phyloP scores from a whole-genome alignment of 352 stramenopile genomes.

The Globisporangium abappressorium region DNA sequence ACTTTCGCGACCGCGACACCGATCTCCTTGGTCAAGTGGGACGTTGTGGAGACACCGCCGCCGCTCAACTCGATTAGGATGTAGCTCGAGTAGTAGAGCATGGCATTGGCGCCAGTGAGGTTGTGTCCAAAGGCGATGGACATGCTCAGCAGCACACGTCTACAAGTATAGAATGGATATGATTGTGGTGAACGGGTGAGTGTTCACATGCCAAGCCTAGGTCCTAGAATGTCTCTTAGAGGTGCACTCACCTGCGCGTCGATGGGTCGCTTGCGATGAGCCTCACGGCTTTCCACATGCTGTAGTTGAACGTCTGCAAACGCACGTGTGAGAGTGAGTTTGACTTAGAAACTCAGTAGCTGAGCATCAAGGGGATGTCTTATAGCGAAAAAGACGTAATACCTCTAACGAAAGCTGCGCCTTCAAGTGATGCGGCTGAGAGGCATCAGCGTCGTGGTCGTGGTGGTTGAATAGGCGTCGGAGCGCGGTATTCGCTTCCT shows the following conservation, averaged over 20 bases:
- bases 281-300: conserved; percentile 31
- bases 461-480: conserved; percentile 22
- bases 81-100: conserved; percentile 84
- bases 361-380: background rate
- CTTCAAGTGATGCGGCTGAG: conserved; percentile 18
- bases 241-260: conserved; percentile 31
- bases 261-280: conserved; percentile 34
- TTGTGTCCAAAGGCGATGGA: conserved; percentile 61
- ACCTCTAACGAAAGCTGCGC: conserved; percentile 20
- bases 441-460: background rate
- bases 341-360: too few species aligned
- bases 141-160: conserved; percentile 55
- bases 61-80: conserved; percentile 47
- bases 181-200: background rate
- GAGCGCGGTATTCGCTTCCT: conserved; percentile 41
- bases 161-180: conserved; percentile 2
- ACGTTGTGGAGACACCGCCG: conserved; percentile 8
- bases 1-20: conserved; percentile 66
- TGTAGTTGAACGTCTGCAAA: conserved; percentile 31
- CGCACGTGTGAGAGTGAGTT: background rate
- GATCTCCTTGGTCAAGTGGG: conserved; percentile 48
- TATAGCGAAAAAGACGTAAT: background rate
- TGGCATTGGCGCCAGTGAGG: conserved; percentile 63
- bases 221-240: background rate
- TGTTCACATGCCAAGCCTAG: background rate